phyloP scores from a whole-genome alignment of 2,329 filamentous ascomycete genomes.

The Xylaria sp. region DNA sequence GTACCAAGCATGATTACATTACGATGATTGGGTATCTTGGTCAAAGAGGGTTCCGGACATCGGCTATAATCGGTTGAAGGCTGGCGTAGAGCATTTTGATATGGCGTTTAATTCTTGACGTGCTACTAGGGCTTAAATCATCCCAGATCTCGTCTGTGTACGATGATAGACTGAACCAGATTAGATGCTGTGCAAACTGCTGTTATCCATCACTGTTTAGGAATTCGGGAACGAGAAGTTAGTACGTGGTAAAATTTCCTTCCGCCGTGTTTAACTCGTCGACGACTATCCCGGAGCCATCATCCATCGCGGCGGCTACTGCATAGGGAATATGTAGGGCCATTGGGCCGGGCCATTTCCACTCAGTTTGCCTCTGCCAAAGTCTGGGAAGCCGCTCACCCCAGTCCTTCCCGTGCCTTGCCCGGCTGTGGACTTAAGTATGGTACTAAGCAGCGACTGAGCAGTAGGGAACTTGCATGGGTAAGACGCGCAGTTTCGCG shows the following conservation, averaged over 20 bases:
- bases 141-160: conserved; percentile 78
- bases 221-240: conserved; percentile 60
- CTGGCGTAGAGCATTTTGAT: conserved; percentile 51
- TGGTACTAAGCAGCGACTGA: conserved; percentile 23
- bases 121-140: conserved; percentile 65
- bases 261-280: conserved; percentile 31
- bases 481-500: conserved; percentile 38
- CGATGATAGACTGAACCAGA: conserved; percentile 62
- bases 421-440: conserved; percentile 45
- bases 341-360: conserved; percentile 37
- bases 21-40: neutral
- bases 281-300: conserved; percentile 46
- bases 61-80: conserved; percentile 53
- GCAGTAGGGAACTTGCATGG: neutral
- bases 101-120: conserved; percentile 63
- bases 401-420: conserved; percentile 46
- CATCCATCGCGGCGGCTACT: conserved; percentile 27
- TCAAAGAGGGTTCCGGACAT: conserved; percentile 47
- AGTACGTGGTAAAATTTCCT: conserved; percentile 38
- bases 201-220: conserved; percentile 40
- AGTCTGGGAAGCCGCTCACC: conserved; percentile 52
- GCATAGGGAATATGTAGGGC: conserved; percentile 13
- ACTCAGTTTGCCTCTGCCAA: conserved; percentile 45
- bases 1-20: neutral
- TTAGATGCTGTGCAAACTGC: conserved; percentile 47